Evolutionary conservation across 129 eudicot species (phyloP), one percentile per base, ranked within the genome.

Genomic region (Heracleum sosnowskyi): DNA sequence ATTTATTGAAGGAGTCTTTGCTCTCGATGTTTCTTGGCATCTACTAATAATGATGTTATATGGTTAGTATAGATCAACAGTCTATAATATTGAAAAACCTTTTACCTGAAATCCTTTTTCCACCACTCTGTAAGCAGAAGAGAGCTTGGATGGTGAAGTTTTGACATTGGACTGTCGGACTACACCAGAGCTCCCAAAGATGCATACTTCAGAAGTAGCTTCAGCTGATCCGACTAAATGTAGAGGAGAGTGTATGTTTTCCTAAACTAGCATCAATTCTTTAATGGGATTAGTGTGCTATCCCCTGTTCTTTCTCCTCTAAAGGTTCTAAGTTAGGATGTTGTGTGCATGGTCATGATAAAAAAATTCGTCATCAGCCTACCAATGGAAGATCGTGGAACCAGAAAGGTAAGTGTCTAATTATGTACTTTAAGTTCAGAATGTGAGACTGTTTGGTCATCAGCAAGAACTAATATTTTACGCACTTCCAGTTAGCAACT

Each of bases 241-340:
- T 34, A 86, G 74, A 80, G 86, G 87, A 75, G 83, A 82, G 85
- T 70, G 98, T 91, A 89, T 37, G 89, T 81, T 76, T 37, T 78
- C 79, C 8, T 76, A 81, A 71, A 73, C 81, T 80, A 81, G 78
- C 26, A 42, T 34, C 60, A 42, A 72, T 73, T 81, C 57, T 42
- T 29, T 73, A 75, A 44, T 51, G 72, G 44, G 39, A 40, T 20
- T 73, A 17, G 22, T 35, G 73, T 15, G 31, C 74, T 60, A 57
- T 44, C 31, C 74, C 31, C 78, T 45, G 15, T 46, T 26, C 36
- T 36, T 46, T 33, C 63, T 68, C 42, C 34, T 72, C 44, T 77
- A 68, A 74, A 84, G n/a, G 69, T 64, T 63, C 34, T 79, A n/a
- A 62, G 79, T 89, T 83, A 69, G 60, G 66, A 64, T 72, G 57